These are phyloP conservation scores for Pythium vanterpoolii DNA, from an alignment of 352 stramenopile species.

Conservation along the genomic window DNA sequence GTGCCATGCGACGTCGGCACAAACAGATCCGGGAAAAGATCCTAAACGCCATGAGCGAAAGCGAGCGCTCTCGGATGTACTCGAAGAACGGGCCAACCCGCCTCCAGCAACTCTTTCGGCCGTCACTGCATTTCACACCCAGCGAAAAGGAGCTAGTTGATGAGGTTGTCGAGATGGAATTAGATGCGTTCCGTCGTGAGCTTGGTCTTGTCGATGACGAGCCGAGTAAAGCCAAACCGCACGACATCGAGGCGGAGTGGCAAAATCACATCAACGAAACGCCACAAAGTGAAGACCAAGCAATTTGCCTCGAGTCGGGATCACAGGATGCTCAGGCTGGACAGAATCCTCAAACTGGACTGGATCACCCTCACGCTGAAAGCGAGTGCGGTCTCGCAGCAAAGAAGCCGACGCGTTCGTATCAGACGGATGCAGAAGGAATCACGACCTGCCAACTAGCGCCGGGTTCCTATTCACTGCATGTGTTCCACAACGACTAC, in stretches of 20 bases:
- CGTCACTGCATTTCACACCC: constrained; percentile 31
- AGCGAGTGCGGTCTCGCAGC: background rate
- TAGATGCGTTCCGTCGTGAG: constrained; percentile 14
- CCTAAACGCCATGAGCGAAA: constrained; percentile 46
- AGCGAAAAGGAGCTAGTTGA: constrained; percentile 54
- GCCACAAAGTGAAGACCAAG: background rate
- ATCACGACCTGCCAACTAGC: constrained; percentile 34
- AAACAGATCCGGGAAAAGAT: constrained; percentile 40
- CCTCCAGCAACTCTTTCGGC: constrained; percentile 39
- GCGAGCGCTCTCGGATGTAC: constrained; percentile 54
- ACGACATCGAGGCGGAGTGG: constrained; percentile 26
- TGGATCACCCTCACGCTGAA: background rate
- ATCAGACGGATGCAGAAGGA: constrained; percentile 39
- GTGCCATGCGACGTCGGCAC: constrained; percentile 44
- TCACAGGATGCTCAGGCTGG: no score
- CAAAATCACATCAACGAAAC: constrained; percentile 15
- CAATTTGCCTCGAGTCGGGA: background rate
- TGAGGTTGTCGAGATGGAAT: constrained; percentile 28
- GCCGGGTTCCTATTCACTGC: constrained; percentile 62
- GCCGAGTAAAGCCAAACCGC: constrained; percentile 1
- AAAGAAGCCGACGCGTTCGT: constrained; percentile 26
- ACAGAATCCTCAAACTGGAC: no score
- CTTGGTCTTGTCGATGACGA: background rate
- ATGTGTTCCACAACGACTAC: constrained; percentile 68
- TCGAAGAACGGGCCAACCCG: constrained; percentile 42